Percentiles rank a stretch among this genome's conserved stretches.
Evolutionary conservation across 371 early-diverging fungal genomes (phyloP).

Genomic region (Rhizopus sp.): DNA sequence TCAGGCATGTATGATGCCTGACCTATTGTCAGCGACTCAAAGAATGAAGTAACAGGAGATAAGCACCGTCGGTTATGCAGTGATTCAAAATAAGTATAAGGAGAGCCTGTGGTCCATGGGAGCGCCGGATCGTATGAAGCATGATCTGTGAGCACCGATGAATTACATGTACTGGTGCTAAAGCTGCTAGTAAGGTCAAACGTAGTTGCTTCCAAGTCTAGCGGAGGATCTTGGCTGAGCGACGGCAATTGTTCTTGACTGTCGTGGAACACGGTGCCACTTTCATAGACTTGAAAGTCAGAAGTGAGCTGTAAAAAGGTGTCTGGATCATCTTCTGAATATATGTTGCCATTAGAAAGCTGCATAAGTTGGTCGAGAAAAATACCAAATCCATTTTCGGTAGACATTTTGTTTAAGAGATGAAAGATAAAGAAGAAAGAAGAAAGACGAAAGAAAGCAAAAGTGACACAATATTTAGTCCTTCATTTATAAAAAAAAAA

Average conservation of each 20-base stretch:
- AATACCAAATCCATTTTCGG: background rate
- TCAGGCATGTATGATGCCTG: background rate
- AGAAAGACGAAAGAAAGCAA: background rate
- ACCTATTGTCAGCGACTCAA: background rate
- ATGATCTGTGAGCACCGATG: background rate
- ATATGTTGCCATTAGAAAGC: background rate
- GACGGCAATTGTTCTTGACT: background rate
- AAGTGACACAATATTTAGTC: background rate
- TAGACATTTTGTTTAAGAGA: background rate
- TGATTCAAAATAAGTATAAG: background rate
- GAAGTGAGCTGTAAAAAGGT: background rate
- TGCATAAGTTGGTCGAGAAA: background rate
- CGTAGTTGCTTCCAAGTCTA: background rate
- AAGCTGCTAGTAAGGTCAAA: background rate
- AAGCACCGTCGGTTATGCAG: background rate
- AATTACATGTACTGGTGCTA: slow-evolving; percentile 1
- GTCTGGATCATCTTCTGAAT: background rate
- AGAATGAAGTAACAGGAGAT: background rate
- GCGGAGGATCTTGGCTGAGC: background rate
- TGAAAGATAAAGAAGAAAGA: background rate
- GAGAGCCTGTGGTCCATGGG: background rate
- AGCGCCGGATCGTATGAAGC: background rate
- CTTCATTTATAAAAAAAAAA: background rate
- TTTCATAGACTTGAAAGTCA: background rate
- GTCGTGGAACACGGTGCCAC: background rate